Percentiles rank a stretch among this genome's conserved stretches.
These are phyloP conservation scores for Leucocoprinus birnbaumii DNA, from an alignment of 768 basidiomycete genomes.

Conservation along the genomic window DNA sequence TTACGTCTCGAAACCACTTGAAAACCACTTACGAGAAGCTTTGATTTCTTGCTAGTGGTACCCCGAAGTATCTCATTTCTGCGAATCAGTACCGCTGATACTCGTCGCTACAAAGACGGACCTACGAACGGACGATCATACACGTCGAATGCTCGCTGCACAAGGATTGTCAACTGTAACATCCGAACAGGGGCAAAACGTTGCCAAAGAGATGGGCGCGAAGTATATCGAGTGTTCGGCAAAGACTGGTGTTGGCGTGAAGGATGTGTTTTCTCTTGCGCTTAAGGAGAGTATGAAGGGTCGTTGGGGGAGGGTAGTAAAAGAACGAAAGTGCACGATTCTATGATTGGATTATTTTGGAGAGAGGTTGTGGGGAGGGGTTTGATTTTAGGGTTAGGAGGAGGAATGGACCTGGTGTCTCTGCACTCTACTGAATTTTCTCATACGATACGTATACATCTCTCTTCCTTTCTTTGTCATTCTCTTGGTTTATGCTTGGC, in stretches of 20 bases:
- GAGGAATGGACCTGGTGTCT: background rate
- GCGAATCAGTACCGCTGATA: constrained; percentile 84
- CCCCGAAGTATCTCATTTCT: constrained; percentile 91
- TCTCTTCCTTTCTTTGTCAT: constrained; percentile 1
- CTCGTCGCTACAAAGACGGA: constrained; percentile 95
- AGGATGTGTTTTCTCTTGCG: constrained; percentile 89
- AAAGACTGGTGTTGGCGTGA: constrained; percentile 86
- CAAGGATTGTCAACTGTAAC: constrained; percentile 85
- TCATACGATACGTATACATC: constrained; percentile 11
- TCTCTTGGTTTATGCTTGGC: constrained; percentile 7
- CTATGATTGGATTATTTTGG: constrained; percentile 24
- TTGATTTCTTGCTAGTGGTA: constrained; percentile 61
- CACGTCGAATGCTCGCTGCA: constrained; percentile 84
- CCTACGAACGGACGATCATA: constrained; percentile 81
- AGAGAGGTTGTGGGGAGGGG: too few species aligned
- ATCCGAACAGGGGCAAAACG: constrained; percentile 75
- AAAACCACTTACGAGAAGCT: background rate
- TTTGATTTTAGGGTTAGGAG: too few species aligned
- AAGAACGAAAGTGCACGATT: constrained; percentile 71
- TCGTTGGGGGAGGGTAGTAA: constrained; percentile 70
- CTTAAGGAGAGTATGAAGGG: constrained; percentile 86
- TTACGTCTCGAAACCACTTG: too few species aligned
- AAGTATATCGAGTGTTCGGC: constrained; percentile 93
- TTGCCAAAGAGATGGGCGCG: constrained; percentile 92
- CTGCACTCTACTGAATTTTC: constrained; percentile 8